A percentile compares a stretch with the other conserved stretches of the same genome.
These are phyloP conservation scores for Coemansia sp. DNA, from an alignment of 192 early-diverging fungal species.

Conservation along the genomic window DNA sequence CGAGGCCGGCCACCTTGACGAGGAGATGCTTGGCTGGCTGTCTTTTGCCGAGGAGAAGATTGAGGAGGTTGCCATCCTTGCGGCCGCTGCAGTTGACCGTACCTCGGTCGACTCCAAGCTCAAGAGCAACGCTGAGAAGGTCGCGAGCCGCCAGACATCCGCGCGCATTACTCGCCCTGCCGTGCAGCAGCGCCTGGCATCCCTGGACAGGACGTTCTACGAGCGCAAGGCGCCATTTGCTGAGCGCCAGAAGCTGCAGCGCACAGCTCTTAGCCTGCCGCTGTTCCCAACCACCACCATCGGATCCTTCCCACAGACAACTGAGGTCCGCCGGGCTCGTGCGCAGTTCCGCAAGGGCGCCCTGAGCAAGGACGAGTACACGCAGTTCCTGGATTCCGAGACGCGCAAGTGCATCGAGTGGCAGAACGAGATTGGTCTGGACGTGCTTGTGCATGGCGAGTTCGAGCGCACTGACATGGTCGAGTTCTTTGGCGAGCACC, in stretches of 20 bases:
- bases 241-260: slow-evolving; percentile 72
- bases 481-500: slow-evolving; percentile 95
- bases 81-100: slow-evolving; percentile 53
- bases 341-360: slow-evolving; percentile 86
- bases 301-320: slow-evolving; percentile 98
- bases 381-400: slow-evolving; percentile 81
- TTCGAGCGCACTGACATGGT: slow-evolving; percentile 96
- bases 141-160: slow-evolving; percentile 72
- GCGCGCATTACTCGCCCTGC: slow-evolving; percentile 77
- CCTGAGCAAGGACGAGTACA: slow-evolving; percentile 67
- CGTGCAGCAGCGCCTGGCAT: slow-evolving; percentile 73
- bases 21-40: slow-evolving; percentile 88
- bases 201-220: slow-evolving; percentile 70
- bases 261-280: slow-evolving; percentile 77
- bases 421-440: slow-evolving; percentile 87
- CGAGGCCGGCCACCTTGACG: slow-evolving; percentile 72
- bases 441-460: slow-evolving; percentile 98
- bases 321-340: slow-evolving; percentile 91
- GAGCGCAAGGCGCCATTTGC: slow-evolving; percentile 72
- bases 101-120: slow-evolving; percentile 68
- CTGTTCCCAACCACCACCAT: slow-evolving; percentile 96
- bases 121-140: slow-evolving; percentile 67
- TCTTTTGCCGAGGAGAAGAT: slow-evolving; percentile 93
- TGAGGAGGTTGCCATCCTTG: slow-evolving; percentile 73
- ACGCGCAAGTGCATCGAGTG: slow-evolving; percentile 81